A percentile compares a stretch with the other conserved stretches of the same genome.
Evolutionary conservation across 2,329 filamentous ascomycete species (phyloP).

Genomic region (Penicillium frequentans): DNA sequence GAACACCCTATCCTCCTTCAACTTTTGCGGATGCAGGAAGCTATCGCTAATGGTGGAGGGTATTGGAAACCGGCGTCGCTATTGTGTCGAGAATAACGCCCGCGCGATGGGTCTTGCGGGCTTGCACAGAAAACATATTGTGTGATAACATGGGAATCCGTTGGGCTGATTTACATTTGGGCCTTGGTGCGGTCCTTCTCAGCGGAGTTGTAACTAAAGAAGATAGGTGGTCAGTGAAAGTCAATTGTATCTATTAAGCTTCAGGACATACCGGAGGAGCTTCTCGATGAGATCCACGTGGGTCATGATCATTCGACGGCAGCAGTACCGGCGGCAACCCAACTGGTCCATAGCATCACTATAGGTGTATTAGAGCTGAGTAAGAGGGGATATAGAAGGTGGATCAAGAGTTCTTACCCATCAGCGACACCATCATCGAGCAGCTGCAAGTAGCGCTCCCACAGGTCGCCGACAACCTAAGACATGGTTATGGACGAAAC

Average conservation of each 20-base stretch:
- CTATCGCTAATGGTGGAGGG: neutral
- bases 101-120: neutral
- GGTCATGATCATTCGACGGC: slow-evolving; percentile 98
- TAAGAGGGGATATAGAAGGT: neutral
- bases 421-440: slow-evolving; percentile 76
- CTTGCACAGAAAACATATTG: neutral
- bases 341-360: slow-evolving; percentile 97
- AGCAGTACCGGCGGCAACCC: slow-evolving; percentile 94
- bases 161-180: slow-evolving; percentile 1
- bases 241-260: neutral
- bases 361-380: slow-evolving; percentile 15
- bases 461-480: slow-evolving; percentile 94
- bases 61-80: neutral
- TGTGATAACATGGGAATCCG: neutral
- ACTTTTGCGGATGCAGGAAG: neutral
- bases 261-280: slow-evolving; percentile 73
- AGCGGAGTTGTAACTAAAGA: slow-evolving; percentile 31
- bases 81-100: neutral
- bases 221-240: neutral
- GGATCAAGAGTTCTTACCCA: slow-evolving; percentile 57
- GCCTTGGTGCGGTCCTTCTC: slow-evolving; percentile 31
- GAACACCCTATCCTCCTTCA: neutral
- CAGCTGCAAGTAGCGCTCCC: slow-evolving; percentile 90
- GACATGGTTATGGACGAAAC: neutral
- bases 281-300: slow-evolving; percentile 99